Evolutionary conservation across 2,329 filamentous ascomycete species (phyloP), one percentile per base, ranked within the genome.

Genomic region (Diaporthe sp.): DNA sequence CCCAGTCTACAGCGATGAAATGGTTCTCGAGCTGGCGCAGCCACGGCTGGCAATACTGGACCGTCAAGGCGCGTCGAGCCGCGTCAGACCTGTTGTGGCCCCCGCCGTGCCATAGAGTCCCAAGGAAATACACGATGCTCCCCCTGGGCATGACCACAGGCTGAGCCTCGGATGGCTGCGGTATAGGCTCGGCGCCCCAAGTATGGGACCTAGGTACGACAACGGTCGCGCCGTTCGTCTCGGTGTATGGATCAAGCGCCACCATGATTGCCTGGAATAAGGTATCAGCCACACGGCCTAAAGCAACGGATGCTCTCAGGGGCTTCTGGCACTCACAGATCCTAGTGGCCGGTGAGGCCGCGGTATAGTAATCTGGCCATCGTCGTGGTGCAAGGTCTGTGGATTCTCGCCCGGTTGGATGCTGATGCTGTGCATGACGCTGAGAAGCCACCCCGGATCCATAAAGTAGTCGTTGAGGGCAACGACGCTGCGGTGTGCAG

Each of bases 31-130:
- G 79, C n/a, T 81, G 80, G n/a, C 83, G 77, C 34, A 84, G 81
- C 81, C 81, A 88, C 7, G 84, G 83, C 77, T 85, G 83, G 75
- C 83, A 85, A 78, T 84, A 85, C 78, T 85, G 84, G n/a, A 84
- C 81, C 19, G 84, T 86, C 58, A 83, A 77, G 58, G 83, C 83
- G 51, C 81, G 76, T 34, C 84, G 79, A n/a, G 79, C 79, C 42
- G 72, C 75, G 34, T 78, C 70, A 19, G 81, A 81, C 8, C 75
- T 77, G 62, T 85, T 85, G 28, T 79, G 77, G n/a, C 84, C 84
- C 10, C 84, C 84, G 31, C 82, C 82, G 74, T 85, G 84, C 82
- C 82, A 85, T 9, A 83, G 77, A 13, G 82, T 85, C 25, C 81
- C 81, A 19, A 84, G 17, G 10, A 67, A 67, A 34, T 67, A 67